These are phyloP conservation scores for Barnettozyma hawaiiensis DNA, from an alignment of 1,139 yeast genomes.

Conservation along the genomic window DNA sequence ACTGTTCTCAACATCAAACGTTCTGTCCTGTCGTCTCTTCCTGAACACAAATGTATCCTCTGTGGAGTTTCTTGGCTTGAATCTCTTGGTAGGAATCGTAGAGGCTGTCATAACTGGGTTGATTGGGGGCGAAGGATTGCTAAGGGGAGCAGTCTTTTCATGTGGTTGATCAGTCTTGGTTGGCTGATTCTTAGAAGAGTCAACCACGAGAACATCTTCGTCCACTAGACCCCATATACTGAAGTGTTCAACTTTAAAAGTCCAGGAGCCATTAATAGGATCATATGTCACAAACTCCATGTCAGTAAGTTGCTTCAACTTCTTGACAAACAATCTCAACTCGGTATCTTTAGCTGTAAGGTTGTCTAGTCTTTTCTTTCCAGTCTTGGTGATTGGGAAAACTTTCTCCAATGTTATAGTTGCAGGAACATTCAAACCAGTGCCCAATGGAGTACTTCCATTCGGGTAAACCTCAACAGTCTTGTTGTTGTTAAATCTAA, in stretches of 20 bases:
- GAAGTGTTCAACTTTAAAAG: slow-evolving; percentile 83
- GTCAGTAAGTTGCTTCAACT: slow-evolving; percentile 49
- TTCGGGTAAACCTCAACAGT: slow-evolving; percentile 66
- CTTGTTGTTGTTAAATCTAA: slow-evolving; percentile 49
- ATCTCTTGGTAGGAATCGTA: slow-evolving; percentile 4
- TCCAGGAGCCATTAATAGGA: slow-evolving; percentile 71
- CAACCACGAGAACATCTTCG: slow-evolving; percentile 49
- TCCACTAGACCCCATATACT: slow-evolving; percentile 90
- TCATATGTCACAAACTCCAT: slow-evolving; percentile 79
- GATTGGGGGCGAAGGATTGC: slow-evolving; percentile 8
- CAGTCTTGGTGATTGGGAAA: slow-evolving; percentile 37
- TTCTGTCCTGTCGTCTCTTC: slow-evolving; percentile 20
- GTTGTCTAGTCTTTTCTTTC: slow-evolving; percentile 25
- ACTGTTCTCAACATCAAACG: slow-evolving; percentile 18
- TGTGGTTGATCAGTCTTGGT: slow-evolving; percentile 32
- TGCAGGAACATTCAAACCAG: slow-evolving; percentile 80
- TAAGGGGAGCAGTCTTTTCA: slow-evolving; percentile 1
- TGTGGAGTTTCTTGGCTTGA: slow-evolving; percentile 13
- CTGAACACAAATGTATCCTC: slow-evolving; percentile 27
- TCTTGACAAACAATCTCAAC: slow-evolving; percentile 43
- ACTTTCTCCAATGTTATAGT: slow-evolving; percentile 69
- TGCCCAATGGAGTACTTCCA: slow-evolving; percentile 61
- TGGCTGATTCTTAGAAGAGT: slow-evolving; percentile 20
- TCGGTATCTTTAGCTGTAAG: slow-evolving; percentile 35
- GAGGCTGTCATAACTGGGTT: not conserved